phyloP scores from a whole-genome alignment of 2,329 filamentous ascomycete genomes.

The Helotiales sp. region DNA sequence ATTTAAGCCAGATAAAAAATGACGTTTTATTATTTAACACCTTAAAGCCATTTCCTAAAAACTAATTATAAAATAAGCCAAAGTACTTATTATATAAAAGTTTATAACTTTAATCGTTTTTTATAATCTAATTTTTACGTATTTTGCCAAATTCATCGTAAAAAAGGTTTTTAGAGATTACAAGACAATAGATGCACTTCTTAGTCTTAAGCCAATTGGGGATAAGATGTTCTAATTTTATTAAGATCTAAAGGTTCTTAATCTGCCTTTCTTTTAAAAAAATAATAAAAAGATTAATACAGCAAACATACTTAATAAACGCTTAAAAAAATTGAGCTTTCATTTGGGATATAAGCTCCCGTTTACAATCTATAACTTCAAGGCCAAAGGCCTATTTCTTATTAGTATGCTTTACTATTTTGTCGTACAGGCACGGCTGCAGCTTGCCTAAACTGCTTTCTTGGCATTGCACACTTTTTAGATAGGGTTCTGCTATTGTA shows the following conservation, averaged over 20 bases:
- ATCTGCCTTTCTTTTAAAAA: conserved; percentile 23
- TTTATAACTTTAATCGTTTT: conserved; percentile 19
- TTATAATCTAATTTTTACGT: conserved; percentile 21
- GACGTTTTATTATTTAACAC: conserved; percentile 15
- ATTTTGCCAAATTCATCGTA: conserved; percentile 15
- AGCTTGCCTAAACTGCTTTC: no score
- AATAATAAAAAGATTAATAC: no score
- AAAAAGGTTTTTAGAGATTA: conserved; percentile 19
- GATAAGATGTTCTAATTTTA: conserved; percentile 19
- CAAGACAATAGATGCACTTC: no score
- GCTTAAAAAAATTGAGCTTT: conserved; percentile 18
- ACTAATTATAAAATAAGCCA: conserved; percentile 19
- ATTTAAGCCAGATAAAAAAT: conserved; percentile 20
- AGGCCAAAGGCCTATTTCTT: conserved; percentile 19
- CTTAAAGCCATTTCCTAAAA: conserved; percentile 11
- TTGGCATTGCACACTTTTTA: no score
- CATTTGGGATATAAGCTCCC: conserved; percentile 11
- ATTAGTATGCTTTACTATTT: no score
- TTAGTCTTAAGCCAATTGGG: conserved; percentile 13
- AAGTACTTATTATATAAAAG: conserved; percentile 19
- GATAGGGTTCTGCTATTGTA: no score
- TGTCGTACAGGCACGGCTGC: no score
- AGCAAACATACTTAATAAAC: conserved; percentile 19
- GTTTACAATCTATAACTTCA: conserved; percentile 20
- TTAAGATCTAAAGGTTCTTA: conserved; percentile 18